These are phyloP conservation scores for Phialophora verrucosa DNA, from an alignment of 2,329 filamentous ascomycete species.

Conservation along the genomic window DNA sequence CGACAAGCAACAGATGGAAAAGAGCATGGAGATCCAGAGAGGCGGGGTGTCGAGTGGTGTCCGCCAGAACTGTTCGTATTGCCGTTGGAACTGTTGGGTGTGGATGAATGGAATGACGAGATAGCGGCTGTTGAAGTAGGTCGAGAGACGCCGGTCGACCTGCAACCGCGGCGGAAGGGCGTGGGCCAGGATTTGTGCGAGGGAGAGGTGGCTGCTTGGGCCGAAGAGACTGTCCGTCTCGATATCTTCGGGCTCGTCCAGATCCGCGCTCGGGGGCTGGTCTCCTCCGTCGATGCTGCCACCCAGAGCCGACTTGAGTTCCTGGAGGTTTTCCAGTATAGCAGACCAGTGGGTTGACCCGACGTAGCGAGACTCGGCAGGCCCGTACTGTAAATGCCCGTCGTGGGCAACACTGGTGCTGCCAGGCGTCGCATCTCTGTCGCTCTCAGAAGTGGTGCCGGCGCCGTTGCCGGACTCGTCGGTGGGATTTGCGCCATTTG, in stretches of 20 bases:
- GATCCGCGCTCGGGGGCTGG: constrained; percentile 14
- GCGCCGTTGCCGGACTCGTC: neutral
- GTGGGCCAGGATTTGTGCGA: constrained; percentile 35
- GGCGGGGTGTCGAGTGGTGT: constrained; percentile 54
- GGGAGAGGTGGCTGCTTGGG: constrained; percentile 18
- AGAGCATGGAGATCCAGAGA: constrained; percentile 60
- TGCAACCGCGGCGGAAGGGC: constrained; percentile 34
- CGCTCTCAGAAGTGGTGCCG: neutral
- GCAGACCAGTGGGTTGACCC: constrained; percentile 53
- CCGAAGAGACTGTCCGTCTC: constrained; percentile 34
- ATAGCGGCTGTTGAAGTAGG: constrained; percentile 38
- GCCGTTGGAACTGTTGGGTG: constrained; percentile 36
- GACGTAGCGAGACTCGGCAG: constrained; percentile 42
- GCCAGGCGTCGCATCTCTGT: neutral
- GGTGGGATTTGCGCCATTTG: neutral
- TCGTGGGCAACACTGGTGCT: constrained; percentile 20
- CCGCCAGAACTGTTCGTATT: constrained; percentile 62
- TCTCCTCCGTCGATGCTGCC: constrained; percentile 9
- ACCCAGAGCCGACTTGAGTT: constrained; percentile 35
- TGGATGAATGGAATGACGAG: constrained; percentile 37
- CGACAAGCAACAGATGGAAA: constrained; percentile 54
- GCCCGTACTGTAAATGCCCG: constrained; percentile 29
- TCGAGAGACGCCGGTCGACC: constrained; percentile 36
- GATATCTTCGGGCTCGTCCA: constrained; percentile 32
- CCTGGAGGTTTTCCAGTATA: constrained; percentile 46